Percentiles rank a stretch among this genome's conserved stretches.
phyloP scores from a whole-genome alignment of 176 grass and related monocot species.

The Guadua angustifolia region DNA sequence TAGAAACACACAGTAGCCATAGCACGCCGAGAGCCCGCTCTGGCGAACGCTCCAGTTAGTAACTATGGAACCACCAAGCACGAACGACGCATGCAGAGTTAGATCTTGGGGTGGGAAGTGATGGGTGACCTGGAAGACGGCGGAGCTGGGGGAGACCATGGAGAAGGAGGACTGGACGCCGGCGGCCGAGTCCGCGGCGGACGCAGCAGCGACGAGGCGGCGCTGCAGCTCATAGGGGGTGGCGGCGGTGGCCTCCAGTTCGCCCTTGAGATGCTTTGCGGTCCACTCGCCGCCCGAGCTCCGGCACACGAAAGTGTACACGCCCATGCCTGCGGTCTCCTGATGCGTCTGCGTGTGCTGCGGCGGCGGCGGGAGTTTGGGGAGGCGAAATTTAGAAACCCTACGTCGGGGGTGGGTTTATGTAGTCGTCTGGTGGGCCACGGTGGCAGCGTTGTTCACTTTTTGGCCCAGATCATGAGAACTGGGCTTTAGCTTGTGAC shows the following conservation, averaged over 20 bases:
- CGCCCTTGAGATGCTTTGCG: conserved; percentile 79
- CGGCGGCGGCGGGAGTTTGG: conserved; percentile 23
- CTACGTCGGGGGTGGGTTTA: conserved; percentile 31
- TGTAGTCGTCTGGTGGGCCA: conserved; percentile 15
- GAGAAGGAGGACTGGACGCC: conserved; percentile 91
- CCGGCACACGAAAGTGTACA: conserved; percentile 95
- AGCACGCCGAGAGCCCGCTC: no score
- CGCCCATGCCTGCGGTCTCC: conserved; percentile 64
- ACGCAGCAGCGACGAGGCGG: conserved; percentile 63
- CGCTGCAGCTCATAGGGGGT: conserved; percentile 77
- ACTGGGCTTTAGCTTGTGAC: not conserved
- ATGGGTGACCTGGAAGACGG: conserved; percentile 78
- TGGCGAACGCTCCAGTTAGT: no score
- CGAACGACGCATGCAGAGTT: not conserved
- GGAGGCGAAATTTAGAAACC: conserved; percentile 38
- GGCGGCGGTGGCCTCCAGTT: conserved; percentile 71
- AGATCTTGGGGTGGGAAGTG: not conserved
- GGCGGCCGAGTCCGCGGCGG: conserved; percentile 50
- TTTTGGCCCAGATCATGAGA: not conserved
- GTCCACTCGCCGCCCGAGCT: conserved; percentile 70
- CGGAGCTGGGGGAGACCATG: conserved; percentile 75
- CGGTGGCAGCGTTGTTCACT: not conserved
- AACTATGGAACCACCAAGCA: no score
- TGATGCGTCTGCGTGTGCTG: conserved; percentile 14
- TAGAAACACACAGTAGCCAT: no score